phyloP scores from a whole-genome alignment of 129 eudicot species.

The Flaveria linearis region DNA sequence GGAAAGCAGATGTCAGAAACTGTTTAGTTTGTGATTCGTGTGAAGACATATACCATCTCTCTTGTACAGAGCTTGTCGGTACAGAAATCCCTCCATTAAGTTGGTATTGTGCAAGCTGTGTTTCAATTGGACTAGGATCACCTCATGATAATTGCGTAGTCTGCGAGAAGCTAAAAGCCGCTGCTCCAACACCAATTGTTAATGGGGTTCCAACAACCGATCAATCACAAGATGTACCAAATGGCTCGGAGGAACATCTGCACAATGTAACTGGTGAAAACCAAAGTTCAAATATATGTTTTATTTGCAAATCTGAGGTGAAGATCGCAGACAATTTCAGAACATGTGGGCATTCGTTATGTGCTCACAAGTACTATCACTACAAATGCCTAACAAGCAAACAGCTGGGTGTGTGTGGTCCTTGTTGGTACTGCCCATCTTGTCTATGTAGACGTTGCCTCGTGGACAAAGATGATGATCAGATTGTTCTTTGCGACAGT shows the following conservation, averaged over 20 bases:
- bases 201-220: conserved; percentile 2
- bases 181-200: not conserved
- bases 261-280: conserved; percentile 28
- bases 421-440: conserved; percentile 92
- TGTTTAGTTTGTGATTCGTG: conserved; percentile 84
- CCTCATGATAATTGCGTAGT: conserved; percentile 69
- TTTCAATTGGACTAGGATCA: conserved; percentile 47
- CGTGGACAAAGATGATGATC: conserved; percentile 70
- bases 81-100: conserved; percentile 54
- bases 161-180: conserved; percentile 60
- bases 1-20: conserved; percentile 48
- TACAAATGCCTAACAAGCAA: conserved; percentile 55
- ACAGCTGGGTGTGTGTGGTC: conserved; percentile 55
- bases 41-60: conserved; percentile 73
- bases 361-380: conserved; percentile 71
- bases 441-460: conserved; percentile 83
- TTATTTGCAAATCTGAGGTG: conserved; percentile 50
- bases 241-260: conserved; percentile 22
- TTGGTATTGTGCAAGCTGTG: conserved; percentile 81
- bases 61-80: conserved; percentile 60
- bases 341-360: conserved; percentile 60
- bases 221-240: conserved; percentile 41
- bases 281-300: conserved; percentile 41
- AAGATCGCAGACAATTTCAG: conserved; percentile 40
- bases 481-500: conserved; percentile 79